Evolutionary conservation across 345 rosid species (phyloP).

Genomic region (Eutrema heterophyllum): DNA sequence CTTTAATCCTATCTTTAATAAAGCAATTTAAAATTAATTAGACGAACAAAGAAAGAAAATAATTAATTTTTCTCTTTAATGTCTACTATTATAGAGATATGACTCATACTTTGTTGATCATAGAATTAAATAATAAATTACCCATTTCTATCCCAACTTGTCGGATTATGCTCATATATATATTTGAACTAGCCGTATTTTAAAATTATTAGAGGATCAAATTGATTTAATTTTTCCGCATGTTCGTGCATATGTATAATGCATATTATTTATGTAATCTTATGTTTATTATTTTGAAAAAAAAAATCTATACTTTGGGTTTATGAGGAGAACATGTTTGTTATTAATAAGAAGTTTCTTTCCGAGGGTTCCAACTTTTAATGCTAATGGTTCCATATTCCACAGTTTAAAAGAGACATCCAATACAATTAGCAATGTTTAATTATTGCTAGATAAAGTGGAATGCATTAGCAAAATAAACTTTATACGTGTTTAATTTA

Average conservation of each 20-base stretch:
- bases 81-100: conserved; percentile 6
- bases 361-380: background rate
- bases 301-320: background rate
- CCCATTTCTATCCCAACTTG: conserved; percentile 24
- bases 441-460: conserved; percentile 20
- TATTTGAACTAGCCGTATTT: background rate
- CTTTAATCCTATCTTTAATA: conserved; percentile 38
- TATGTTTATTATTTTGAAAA: background rate
- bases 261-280: background rate
- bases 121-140: conserved; percentile 1
- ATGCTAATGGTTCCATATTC: conserved; percentile 1
- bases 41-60: conserved; percentile 22
- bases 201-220: background rate
- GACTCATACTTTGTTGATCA: conserved; percentile 28
- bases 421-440: background rate
- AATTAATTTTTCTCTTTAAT: background rate
- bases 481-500: conserved; percentile 38
- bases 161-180: conserved; percentile 1
- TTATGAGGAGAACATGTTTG: background rate
- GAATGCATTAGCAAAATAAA: conserved; percentile 34
- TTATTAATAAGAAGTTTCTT: background rate
- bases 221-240: background rate
- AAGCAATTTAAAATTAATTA: conserved; percentile 40
- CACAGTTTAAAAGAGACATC: background rate
- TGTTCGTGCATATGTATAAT: background rate